Conservation (phyloP, 2,329 filamentous ascomycete species). For the Paracoccidioides brasiliensis region DNA sequence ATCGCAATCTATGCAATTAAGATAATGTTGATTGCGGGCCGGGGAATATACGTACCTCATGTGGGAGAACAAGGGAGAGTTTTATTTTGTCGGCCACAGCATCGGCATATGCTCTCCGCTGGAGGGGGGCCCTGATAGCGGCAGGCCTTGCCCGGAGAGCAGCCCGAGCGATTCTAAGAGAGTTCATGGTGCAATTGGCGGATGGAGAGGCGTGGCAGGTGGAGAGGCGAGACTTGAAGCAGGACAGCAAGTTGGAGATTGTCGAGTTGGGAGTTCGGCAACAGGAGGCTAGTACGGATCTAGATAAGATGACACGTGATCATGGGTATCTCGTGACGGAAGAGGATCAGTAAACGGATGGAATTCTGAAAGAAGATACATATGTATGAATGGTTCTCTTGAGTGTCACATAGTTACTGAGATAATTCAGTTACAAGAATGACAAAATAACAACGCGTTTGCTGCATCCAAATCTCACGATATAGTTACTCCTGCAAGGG, state of each 20-base stretch:
- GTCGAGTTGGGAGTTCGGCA: conserved; percentile 3
- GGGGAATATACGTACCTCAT: conserved; percentile 62
- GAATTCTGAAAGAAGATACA: too few relatives aligned
- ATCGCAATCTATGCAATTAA: conserved; percentile 1
- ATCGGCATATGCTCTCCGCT: conserved; percentile 85
- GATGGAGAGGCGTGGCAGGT: conserved; percentile 12
- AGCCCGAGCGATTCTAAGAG: conserved; percentile 79
- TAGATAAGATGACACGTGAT: neutral
- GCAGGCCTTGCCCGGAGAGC: conserved; percentile 73
- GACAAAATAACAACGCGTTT: too few relatives aligned
- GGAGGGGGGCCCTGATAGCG: conserved; percentile 59
- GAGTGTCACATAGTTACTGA: too few relatives aligned
- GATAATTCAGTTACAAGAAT: too few relatives aligned
- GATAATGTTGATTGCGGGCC: conserved; percentile 4
- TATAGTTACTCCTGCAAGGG: too few relatives aligned
- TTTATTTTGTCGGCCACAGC: conserved; percentile 89
- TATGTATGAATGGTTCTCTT: too few relatives aligned
- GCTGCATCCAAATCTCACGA: too few relatives aligned
- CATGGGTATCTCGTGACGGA: too few relatives aligned
- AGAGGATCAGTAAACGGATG: too few relatives aligned
- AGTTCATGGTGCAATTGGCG: conserved; percentile 57
- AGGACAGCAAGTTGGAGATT: conserved; percentile 7
- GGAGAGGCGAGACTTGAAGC: conserved; percentile 2
- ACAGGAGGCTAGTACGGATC: neutral
- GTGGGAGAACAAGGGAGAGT: conserved; percentile 92